These are phyloP conservation scores for Porogramme epimiltina DNA, from an alignment of 1,284 basidiomycete genomes.

Conservation along the genomic window DNA sequence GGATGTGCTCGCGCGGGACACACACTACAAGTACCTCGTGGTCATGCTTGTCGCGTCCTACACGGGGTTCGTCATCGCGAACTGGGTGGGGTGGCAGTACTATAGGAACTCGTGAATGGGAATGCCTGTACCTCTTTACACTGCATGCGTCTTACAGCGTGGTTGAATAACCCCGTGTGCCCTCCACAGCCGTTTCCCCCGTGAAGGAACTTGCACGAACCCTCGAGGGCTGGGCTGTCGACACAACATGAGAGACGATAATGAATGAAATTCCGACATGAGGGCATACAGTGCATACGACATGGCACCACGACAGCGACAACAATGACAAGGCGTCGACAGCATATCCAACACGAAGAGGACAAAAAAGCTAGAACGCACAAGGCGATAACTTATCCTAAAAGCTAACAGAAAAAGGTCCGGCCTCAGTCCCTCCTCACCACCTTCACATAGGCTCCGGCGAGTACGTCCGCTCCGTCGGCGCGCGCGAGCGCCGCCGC, in stretches of 20 bases:
- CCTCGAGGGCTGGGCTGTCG: no score
- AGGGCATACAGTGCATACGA: background rate
- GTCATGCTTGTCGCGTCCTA: constrained; percentile 80
- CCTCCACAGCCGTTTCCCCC: no score
- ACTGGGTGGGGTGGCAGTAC: constrained; percentile 97
- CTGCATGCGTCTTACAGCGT: no score
- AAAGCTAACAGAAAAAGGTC: background rate
- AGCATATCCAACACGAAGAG: constrained; percentile 13
- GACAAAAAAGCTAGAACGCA: background rate
- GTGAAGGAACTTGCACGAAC: no score
- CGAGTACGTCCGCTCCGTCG: constrained; percentile 40
- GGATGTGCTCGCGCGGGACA: constrained; percentile 65
- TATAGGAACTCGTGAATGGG: constrained; percentile 75
- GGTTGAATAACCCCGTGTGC: no score
- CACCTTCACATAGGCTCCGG: constrained; percentile 21
- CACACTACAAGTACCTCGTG: constrained; percentile 88
- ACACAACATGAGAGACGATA: no score
- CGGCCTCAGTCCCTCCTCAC: no score
- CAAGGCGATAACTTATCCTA: constrained; percentile 20
- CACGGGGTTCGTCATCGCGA: constrained; percentile 90
- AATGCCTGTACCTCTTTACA: no score
- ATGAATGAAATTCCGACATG: background rate
- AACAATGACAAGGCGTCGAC: constrained; percentile 11
- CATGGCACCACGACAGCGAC: background rate
- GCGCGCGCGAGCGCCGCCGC: constrained; percentile 46